Evolutionary conservation across 1,284 basidiomycete species (phyloP), one percentile per base, ranked within the genome.

Genomic region (Waitea zeae): DNA sequence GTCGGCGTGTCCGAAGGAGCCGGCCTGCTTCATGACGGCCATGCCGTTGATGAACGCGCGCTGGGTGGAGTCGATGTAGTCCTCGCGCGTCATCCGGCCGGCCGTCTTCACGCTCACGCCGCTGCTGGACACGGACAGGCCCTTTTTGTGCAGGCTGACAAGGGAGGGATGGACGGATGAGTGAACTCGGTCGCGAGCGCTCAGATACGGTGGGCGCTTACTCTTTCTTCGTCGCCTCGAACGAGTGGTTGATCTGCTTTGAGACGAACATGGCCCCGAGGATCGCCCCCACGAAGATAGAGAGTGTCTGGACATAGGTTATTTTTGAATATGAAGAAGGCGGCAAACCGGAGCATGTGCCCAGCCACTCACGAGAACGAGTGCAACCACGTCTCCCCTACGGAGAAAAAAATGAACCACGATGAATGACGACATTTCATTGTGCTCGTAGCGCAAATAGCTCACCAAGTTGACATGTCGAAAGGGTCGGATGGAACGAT

Each of bases 51-150:
- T 30, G 28, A 36, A 19, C 4, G 24, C 35, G 15, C 76, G 57
- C 47, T 79, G 77, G 6, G 76, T 78, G 4, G 74, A 72, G 45
- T 79, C 75, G 7, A 79, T 55, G 40, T 81, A 79, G 31, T 66
- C 61, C 33, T 74, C 67, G 26, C 69, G 56, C 38, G 70, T 65
- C 41, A 73, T 61, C 5, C 62, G 59, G 40, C 59, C 64, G 17
- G 59, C 49, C 1, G 75, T 79, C 49, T 75, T 77, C 27, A 81
- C 59, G 0, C 68, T 64, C 13, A 80, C 57, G 3, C 77, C 77
- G 5, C 56, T 52, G 13, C 59, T 49, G 1, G 73, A 69, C 30
- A 78, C 48, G 20, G 64, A 49, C 31, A 70, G 53, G 3, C 75
- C 75, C 40, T 56, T 60, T n/a, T 52, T 51, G 48, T 71, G 66